Base-by-base conservation (phyloP, 495 filamentous ascomycete species). In the Aspergillus baeticus region DNA sequence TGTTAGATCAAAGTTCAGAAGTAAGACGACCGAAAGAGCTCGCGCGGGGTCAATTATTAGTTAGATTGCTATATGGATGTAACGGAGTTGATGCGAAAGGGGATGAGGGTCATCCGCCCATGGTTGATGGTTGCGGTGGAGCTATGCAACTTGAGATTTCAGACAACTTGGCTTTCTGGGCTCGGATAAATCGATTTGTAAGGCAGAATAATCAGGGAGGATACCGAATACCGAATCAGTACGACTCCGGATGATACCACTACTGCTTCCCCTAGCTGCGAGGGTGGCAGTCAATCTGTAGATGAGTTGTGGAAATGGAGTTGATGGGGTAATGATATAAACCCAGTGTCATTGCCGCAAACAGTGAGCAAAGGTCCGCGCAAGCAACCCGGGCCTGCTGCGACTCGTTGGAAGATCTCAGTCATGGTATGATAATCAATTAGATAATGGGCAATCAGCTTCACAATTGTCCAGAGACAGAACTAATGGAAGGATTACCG, bases 141-240 rank as follows among this genome's bases (percentile, higher is more conserved):
- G 37, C 35, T 47, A 35, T 31, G 34, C 34, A 26, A n/a, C 42
- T 46, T 55, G 43, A 55, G 34, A 55, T 55, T 37, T 34, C 34
- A 38, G 8, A 35, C 15, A 45, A 57, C 45, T 57, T 50, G 53
- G 42, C 43, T 42, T 48, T 18, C 15, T 34, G 37, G 26, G 45
- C 31, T 57, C 54, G 54, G 45, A 57, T 57, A 50, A 49, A 57
- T 50, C 37, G 23, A 57, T 50, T 34, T 34, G 36, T 26, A 48
- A 39, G 37, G 42, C 14, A 22, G 37, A 17, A 31, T 34, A 15
- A 23, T 26, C 36, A 18, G 20, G 42, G 21, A 33, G 18, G 31
- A 50, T 37, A 37, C 10, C 36, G 11, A 21, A 6, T 33, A 42
- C 20, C 22, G 18, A 23, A 43, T 11, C 13, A 43, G 14, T 21